A percentile compares a stretch with the other conserved stretches of the same genome.
phyloP scores from a whole-genome alignment of 2,329 filamentous ascomycete species.

The Aspergillus phoenicis region DNA sequence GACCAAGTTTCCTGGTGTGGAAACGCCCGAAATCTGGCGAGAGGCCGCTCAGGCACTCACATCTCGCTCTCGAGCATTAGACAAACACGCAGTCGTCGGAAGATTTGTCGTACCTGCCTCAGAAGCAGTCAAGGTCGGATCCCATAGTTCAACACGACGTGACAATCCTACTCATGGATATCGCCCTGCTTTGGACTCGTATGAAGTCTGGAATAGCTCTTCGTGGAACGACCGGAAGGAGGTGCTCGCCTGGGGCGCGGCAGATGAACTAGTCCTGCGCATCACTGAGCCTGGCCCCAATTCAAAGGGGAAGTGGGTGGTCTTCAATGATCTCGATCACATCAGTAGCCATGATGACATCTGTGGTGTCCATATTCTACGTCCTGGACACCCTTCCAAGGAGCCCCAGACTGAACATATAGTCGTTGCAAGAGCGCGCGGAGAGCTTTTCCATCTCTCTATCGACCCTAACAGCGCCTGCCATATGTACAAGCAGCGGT shows the following conservation, averaged over 20 bases:
- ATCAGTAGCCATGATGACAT: slow-evolving; percentile 62
- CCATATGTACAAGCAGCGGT: slow-evolving; percentile 42
- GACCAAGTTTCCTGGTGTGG: slow-evolving; percentile 51
- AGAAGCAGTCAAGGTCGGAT: slow-evolving; percentile 44
- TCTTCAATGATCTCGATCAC: slow-evolving; percentile 55
- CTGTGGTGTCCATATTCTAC: slow-evolving; percentile 57
- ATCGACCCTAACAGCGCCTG: slow-evolving; percentile 34
- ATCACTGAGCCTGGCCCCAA: slow-evolving; percentile 48
- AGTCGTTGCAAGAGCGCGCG: slow-evolving; percentile 60
- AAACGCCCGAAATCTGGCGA: slow-evolving; percentile 48
- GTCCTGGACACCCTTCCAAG: slow-evolving; percentile 41
- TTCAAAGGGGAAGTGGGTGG: slow-evolving; percentile 49
- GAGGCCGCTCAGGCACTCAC: slow-evolving; percentile 58
- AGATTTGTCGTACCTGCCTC: slow-evolving; percentile 53
- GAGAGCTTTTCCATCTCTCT: slow-evolving; percentile 50
- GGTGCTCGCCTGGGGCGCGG: slow-evolving; percentile 63
- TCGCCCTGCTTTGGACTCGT: slow-evolving; percentile 60
- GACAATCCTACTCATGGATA: slow-evolving; percentile 59
- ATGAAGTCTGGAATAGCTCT: slow-evolving; percentile 53
- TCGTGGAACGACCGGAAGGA: slow-evolving; percentile 56
- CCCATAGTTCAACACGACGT: slow-evolving; percentile 41
- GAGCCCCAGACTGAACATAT: slow-evolving; percentile 47
- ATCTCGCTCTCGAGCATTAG: slow-evolving; percentile 60
- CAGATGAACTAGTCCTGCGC: slow-evolving; percentile 57
- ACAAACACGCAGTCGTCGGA: slow-evolving; percentile 58